phyloP scores from a whole-genome alignment of 1,139 yeast species.

The Debaryomyces fabryi region DNA sequence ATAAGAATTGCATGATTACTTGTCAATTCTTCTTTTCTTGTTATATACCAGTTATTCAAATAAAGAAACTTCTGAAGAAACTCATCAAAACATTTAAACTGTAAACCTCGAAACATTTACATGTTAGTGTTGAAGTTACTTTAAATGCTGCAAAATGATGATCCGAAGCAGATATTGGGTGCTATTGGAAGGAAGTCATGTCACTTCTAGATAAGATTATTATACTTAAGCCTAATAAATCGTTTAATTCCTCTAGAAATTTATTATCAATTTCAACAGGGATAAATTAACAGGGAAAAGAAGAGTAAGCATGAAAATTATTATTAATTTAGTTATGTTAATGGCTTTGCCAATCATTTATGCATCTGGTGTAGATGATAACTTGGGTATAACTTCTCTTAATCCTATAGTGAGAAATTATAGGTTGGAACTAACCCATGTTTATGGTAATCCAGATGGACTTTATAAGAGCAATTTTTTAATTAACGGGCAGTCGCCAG shows the following conservation, averaged over 20 bases:
- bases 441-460: constrained; percentile 22
- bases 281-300: background rate
- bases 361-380: background rate
- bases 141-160: background rate
- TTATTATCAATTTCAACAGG: background rate
- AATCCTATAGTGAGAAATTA: constrained; percentile 12
- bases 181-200: background rate
- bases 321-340: background rate
- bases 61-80: background rate
- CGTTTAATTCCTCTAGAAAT: background rate
- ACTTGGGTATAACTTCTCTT: background rate
- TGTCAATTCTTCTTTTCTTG: background rate
- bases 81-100: background rate
- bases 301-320: background rate
- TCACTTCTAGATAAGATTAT: no score
- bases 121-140: background rate
- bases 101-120: background rate
- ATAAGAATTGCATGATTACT: constrained; percentile 54
- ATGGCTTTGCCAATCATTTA: background rate
- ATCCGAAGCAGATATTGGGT: background rate
- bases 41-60: background rate
- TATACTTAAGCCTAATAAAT: constrained; percentile 3
- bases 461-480: constrained; percentile 13
- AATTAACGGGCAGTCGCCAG: constrained; percentile 39
- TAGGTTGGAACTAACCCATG: constrained; percentile 17